A percentile compares a stretch with the other conserved stretches of the same genome.
These are phyloP conservation scores for Cnidoscolus chayamansa DNA, from an alignment of 441 rosid genomes.

Conservation along the genomic window DNA sequence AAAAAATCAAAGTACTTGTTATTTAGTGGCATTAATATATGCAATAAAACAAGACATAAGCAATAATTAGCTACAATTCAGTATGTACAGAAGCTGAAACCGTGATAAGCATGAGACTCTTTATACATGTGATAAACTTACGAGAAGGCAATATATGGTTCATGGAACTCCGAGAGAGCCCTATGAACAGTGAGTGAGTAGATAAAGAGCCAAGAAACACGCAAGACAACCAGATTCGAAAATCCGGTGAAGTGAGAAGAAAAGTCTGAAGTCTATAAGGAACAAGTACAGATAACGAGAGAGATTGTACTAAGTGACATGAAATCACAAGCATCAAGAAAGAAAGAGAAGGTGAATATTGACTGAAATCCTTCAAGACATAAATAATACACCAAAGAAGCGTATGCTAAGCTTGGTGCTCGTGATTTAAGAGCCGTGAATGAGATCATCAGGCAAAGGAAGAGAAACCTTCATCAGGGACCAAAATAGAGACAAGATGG, in stretches of 20 bases:
- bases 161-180: neutral
- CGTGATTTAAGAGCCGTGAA: no score
- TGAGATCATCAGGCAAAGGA: neutral
- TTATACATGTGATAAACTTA: constrained; percentile 14
- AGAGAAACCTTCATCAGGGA: neutral
- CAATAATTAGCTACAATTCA: neutral
- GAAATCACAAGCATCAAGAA: constrained; percentile 8
- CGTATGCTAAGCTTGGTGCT: neutral
- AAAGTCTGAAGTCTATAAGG: neutral
- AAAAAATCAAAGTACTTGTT: constrained; percentile 6
- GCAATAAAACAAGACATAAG: neutral
- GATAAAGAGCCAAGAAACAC: neutral
- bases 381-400: constrained; percentile 1
- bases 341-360: neutral
- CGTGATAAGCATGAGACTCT: constrained; percentile 1
- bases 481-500: constrained; percentile 12
- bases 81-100: constrained; percentile 2
- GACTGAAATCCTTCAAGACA: constrained; percentile 4
- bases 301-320: constrained; percentile 1
- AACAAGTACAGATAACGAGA: neutral
- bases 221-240: constrained; percentile 5
- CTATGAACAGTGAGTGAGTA: neutral
- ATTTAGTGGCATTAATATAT: neutral
- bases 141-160: constrained; percentile 9
- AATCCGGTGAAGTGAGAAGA: neutral